These are phyloP conservation scores for Aspergillus sojae DNA, from an alignment of 2,329 filamentous ascomycete species.

Conservation along the genomic window DNA sequence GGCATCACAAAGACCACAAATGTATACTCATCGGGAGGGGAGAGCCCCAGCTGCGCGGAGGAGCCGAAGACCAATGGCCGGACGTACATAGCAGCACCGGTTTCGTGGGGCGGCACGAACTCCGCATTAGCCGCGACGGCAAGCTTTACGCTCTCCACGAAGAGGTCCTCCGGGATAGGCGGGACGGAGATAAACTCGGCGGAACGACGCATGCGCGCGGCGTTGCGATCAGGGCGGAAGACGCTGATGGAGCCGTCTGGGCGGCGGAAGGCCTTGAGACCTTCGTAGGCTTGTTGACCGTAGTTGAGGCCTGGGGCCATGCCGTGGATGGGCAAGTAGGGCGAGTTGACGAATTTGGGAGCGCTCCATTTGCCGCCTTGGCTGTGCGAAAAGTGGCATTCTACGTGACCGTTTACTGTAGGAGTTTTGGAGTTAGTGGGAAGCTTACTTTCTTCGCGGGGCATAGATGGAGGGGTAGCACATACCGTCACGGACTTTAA, in stretches of 20 bases:
- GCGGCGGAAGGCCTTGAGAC: slow-evolving; percentile 90
- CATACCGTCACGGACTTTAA: slow-evolving; percentile 85
- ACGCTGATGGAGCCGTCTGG: slow-evolving; percentile 71
- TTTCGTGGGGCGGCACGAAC: slow-evolving; percentile 86
- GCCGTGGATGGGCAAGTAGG: slow-evolving; percentile 86
- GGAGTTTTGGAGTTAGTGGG: neutral
- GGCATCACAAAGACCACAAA: slow-evolving; percentile 90
- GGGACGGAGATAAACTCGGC: slow-evolving; percentile 83
- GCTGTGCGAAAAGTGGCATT: slow-evolving; percentile 76
- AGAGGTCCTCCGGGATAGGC: slow-evolving; percentile 73
- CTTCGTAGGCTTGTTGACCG: slow-evolving; percentile 95
- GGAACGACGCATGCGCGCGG: slow-evolving; percentile 79
- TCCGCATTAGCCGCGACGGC: slow-evolving; percentile 87
- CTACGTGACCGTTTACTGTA: slow-evolving; percentile 85
- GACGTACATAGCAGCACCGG: slow-evolving; percentile 89
- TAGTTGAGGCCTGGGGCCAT: slow-evolving; percentile 97
- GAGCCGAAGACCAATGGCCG: slow-evolving; percentile 87
- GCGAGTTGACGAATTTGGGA: slow-evolving; percentile 78
- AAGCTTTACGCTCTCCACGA: slow-evolving; percentile 73
- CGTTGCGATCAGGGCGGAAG: slow-evolving; percentile 87
- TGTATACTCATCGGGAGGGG: slow-evolving; percentile 86
- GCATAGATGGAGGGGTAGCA: neutral
- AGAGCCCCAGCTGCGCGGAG: slow-evolving; percentile 82
- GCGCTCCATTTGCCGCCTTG: slow-evolving; percentile 74
- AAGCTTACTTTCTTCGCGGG: neutral